Conservation (phyloP, 768 basidiomycete species). For the Boletus subparvulus region DNA sequence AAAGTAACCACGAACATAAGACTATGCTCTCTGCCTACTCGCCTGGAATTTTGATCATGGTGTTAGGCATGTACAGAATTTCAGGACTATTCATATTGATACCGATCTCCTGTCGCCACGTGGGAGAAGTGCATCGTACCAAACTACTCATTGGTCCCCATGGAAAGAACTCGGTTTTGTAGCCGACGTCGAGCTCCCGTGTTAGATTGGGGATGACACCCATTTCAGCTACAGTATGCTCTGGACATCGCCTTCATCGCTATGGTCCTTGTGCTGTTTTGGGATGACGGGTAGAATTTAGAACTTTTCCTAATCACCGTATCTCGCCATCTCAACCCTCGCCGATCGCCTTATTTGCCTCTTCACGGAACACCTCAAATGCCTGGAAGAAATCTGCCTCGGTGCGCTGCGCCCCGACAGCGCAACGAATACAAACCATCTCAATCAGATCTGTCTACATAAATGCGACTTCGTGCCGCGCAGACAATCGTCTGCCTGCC, state of each 20-base stretch:
- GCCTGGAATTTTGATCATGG: too few species aligned
- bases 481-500: conserved; percentile 57
- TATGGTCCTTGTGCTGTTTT: not conserved
- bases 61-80: too few species aligned
- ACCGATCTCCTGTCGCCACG: too few species aligned
- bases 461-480: conserved; percentile 63
- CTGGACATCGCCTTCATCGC: not conserved
- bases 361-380: conserved; percentile 58
- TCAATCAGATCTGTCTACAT: conserved; percentile 80
- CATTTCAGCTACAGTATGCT: too few species aligned
- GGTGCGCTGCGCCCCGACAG: conserved; percentile 71
- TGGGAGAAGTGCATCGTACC: too few species aligned
- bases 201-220: not conserved
- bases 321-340: conserved; percentile 35
- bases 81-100: too few species aligned
- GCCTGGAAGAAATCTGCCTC: conserved; percentile 59
- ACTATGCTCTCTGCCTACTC: too few species aligned
- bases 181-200: not conserved
- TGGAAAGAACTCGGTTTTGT: too few species aligned
- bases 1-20: too few species aligned
- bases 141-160: too few species aligned
- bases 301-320: not conserved
- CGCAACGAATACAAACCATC: conserved; percentile 72
- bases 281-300: not conserved
- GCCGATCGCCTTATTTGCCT: conserved; percentile 50